These are phyloP conservation scores for Gracilaria caudata DNA, from an alignment of 23 red algal genomes.

Conservation along the genomic window DNA sequence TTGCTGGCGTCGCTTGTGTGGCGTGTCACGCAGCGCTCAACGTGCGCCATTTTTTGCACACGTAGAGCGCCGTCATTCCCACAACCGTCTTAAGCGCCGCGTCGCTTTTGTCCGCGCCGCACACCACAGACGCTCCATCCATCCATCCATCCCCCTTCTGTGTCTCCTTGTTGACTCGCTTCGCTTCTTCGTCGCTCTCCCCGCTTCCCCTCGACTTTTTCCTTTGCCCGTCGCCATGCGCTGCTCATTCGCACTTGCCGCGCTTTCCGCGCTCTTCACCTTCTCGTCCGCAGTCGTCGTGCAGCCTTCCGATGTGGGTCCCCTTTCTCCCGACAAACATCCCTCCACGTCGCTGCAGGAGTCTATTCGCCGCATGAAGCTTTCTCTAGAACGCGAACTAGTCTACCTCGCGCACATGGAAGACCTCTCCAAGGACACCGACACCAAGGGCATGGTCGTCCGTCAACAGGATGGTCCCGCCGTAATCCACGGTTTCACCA, in stretches of 20 bases:
- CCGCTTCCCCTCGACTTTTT: too few relatives aligned
- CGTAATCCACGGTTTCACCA: conserved; percentile 49
- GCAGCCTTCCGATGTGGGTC: conserved; percentile 23
- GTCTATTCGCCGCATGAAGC: conserved; percentile 43
- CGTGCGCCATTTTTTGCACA: not conserved
- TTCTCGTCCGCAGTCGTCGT: not conserved
- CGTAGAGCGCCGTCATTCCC: not conserved
- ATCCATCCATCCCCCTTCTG: not conserved
- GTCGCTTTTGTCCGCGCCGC: not conserved
- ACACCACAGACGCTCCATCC: not conserved
- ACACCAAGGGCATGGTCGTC: conserved; percentile 8
- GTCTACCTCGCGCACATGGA: conserved; percentile 39
- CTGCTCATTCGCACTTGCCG: not conserved
- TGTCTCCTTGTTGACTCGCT: not conserved
- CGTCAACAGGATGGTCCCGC: not conserved
- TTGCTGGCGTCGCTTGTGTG: not conserved
- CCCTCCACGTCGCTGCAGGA: conserved; percentile 34
- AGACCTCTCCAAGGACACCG: not conserved
- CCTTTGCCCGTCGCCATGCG: not conserved
- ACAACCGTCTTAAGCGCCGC: conserved; percentile 9
- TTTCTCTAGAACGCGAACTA: conserved; percentile 60
- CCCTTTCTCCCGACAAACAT: conserved; percentile 35
- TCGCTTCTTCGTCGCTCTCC: not conserved
- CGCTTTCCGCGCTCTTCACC: not conserved
- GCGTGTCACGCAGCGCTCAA: conserved; percentile 4